These are phyloP conservation scores for Dictyostelium brefeldianum DNA, from an alignment of 78 protist species.

Conservation along the genomic window DNA sequence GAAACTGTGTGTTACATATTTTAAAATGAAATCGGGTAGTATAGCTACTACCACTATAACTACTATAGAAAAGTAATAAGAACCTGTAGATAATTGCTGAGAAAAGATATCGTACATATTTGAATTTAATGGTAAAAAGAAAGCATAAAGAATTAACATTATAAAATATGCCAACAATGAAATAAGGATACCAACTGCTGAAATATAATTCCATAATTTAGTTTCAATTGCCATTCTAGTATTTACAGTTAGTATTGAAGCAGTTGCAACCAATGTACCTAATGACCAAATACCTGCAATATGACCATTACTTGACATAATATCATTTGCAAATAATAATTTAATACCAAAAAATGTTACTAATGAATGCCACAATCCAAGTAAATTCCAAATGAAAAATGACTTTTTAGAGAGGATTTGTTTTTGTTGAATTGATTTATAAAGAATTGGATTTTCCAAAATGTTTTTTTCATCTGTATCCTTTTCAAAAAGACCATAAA, in stretches of 20 bases:
- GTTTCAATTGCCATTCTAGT: constrained; percentile 61
- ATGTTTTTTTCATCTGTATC: constrained; percentile 79
- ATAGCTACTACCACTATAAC: constrained; percentile 38
- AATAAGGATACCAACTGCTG: background rate
- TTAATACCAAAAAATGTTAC: constrained; percentile 55
- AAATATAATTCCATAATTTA: constrained; percentile 54
- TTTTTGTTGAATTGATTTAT: constrained; percentile 14
- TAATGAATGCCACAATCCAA: constrained; percentile 72
- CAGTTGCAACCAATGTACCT: constrained; percentile 68
- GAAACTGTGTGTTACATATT: too few relatives aligned
- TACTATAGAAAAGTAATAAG: constrained; percentile 39
- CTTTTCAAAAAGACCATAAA: constrained; percentile 77
- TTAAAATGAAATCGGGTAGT: constrained; percentile 51
- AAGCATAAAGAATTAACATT: constrained; percentile 57
- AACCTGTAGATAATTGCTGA: constrained; percentile 24
- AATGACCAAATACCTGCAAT: constrained; percentile 68
- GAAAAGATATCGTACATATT: constrained; percentile 78
- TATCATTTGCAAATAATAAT: constrained; percentile 47
- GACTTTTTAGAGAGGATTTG: constrained; percentile 22
- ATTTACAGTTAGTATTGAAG: constrained; percentile 54
- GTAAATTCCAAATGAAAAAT: constrained; percentile 67
- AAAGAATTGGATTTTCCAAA: constrained; percentile 59
- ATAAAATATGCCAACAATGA: constrained; percentile 37
- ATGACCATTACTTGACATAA: constrained; percentile 54
- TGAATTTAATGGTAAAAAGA: constrained; percentile 35